phyloP scores from a whole-genome alignment of 768 basidiomycete genomes.

The Calocybe gangraenosa region DNA sequence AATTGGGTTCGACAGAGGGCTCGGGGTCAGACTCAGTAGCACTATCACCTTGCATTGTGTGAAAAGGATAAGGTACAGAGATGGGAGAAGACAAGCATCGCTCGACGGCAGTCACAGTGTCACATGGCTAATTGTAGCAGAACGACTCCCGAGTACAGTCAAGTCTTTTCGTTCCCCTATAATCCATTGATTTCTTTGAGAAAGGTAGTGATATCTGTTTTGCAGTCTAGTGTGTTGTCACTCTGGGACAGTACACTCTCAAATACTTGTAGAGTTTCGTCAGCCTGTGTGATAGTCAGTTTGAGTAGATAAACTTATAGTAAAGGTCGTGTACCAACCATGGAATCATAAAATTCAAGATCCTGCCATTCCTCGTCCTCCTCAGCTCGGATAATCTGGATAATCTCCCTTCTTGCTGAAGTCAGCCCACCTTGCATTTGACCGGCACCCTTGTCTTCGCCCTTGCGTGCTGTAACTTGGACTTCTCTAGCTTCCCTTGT shows the following conservation, averaged over 20 bases:
- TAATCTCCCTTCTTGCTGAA: slow-evolving; percentile 69
- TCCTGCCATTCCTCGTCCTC: slow-evolving; percentile 77
- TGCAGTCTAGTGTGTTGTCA: slow-evolving; percentile 45
- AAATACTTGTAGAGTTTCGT: slow-evolving; percentile 52
- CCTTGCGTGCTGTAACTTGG: slow-evolving; percentile 69
- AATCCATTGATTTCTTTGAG: slow-evolving; percentile 54
- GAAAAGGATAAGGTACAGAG: not conserved
- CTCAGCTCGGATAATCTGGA: slow-evolving; percentile 66
- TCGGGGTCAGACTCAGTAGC: slow-evolving; percentile 56
- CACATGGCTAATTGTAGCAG: no score
- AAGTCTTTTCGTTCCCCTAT: no score
- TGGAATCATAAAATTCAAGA: slow-evolving; percentile 59
- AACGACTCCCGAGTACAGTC: no score
- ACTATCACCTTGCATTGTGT: slow-evolving; percentile 26
- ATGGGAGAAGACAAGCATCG: not conserved
- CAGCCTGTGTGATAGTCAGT: slow-evolving; percentile 38
- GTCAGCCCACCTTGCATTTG: slow-evolving; percentile 64
- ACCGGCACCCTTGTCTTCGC: slow-evolving; percentile 55
- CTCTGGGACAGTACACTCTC: slow-evolving; percentile 62
- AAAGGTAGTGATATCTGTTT: slow-evolving; percentile 52
- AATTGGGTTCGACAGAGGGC: slow-evolving; percentile 4
- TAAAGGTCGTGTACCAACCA: slow-evolving; percentile 38
- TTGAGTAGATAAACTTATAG: slow-evolving; percentile 1
- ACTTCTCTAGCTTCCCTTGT: slow-evolving; percentile 66
- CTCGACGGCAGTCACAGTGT: no score